These are phyloP conservation scores for Sporisorium iseilematis-ciliati DNA, from an alignment of 1,284 basidiomycete genomes.

Conservation along the genomic window DNA sequence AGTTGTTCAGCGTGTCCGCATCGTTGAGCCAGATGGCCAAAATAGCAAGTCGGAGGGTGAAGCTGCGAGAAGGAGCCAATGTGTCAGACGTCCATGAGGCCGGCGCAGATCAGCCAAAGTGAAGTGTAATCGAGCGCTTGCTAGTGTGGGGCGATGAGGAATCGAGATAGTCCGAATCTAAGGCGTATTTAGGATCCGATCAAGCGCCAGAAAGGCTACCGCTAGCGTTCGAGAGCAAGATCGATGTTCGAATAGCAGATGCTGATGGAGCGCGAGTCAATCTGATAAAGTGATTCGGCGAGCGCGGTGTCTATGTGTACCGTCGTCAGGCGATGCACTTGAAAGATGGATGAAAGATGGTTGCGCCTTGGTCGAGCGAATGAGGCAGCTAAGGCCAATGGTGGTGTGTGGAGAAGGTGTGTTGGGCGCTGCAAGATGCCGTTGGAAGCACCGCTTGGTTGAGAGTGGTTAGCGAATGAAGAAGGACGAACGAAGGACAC, in stretches of 20 bases:
- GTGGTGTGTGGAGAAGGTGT: neutral
- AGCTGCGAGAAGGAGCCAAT: no score
- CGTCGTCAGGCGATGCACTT: neutral
- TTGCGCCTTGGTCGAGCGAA: neutral
- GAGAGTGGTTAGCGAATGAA: neutral
- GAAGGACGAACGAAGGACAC: neutral
- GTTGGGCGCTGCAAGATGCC: conserved; percentile 1
- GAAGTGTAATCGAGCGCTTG: neutral
- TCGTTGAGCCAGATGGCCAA: neutral
- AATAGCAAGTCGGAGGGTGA: neutral
- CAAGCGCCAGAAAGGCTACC: neutral
- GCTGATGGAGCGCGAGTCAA: no score
- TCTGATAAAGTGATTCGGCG: neutral
- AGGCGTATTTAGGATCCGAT: neutral
- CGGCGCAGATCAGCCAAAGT: neutral
- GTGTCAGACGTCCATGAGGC: conserved; percentile 3
- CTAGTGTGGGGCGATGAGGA: neutral
- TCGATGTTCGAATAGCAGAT: neutral
- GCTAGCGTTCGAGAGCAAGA: neutral
- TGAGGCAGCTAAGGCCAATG: neutral
- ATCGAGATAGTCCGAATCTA: neutral
- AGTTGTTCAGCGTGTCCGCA: conserved; percentile 7
- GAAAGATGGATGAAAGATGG: neutral
- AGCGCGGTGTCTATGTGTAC: neutral
- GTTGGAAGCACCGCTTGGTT: neutral